Evolutionary conservation across 2,329 filamentous ascomycete genomes (phyloP), one percentile per base, ranked within the genome.

Genomic region (Xylaria multiplex): DNA sequence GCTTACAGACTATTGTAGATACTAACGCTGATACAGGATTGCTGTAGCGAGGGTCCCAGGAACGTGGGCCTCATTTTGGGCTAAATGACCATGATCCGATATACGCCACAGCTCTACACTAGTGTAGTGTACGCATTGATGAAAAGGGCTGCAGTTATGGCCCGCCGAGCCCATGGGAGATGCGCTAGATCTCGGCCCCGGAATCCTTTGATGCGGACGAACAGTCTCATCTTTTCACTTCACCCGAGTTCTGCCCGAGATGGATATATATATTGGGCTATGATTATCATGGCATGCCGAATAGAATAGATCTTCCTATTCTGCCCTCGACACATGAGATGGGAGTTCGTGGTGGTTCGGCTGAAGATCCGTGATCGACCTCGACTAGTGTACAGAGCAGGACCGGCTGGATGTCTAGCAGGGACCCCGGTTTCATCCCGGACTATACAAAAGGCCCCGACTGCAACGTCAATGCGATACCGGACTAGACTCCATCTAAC

Each of bases 381-480:
- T 14, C 4, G 37, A 40, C 27, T 27, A 27, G 27, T 27, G 27
- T 27, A 43, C 13, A 37, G 48, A 35, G 58, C 42, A 56, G 65
- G 62, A 65, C 59, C 54, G 50, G 43, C 35, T 19, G 48, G 49
- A 40, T 13, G 35, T 43, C 49, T 14, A 27, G n/a, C 30, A 19
- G 45, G 14, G 46, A 19, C 54, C 53, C 40, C 11, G 22, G 52
- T 42, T 42, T 19, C 35, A 64, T 53, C 40, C 52, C 56, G 50
- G 58, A 58, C 55, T 37, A 40, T 45, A 5, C 19, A 56, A 59
- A 56, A 43, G 45, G 52, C 35, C 45, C 30, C 37, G 52, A 50
- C 63, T 59, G 61, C 30, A 35, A 57, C 62, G 50, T 24, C 60
- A 64, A 60, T 56, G 49, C 65, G 40, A 56, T 60, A 55, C 60